Conservation (phyloP, 441 rosid species). For the Jatropha multifida region DNA sequence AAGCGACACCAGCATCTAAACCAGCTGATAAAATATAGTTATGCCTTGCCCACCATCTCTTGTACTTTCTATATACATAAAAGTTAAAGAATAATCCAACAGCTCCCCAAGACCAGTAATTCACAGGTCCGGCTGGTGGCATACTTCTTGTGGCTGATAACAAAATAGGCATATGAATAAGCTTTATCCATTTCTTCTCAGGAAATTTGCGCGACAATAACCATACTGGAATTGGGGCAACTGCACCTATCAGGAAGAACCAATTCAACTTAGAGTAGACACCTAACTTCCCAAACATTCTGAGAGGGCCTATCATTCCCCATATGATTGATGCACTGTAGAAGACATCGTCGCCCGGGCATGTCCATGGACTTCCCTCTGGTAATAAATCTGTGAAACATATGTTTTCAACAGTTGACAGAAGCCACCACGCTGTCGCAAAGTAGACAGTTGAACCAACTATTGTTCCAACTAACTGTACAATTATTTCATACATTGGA, state of each 20-base stretch:
- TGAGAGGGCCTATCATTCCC: conserved; percentile 84
- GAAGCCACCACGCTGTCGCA: conserved; percentile 84
- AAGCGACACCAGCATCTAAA: conserved; percentile 72
- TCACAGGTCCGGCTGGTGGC: conserved; percentile 74
- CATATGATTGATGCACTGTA: conserved; percentile 92
- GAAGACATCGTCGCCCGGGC: conserved; percentile 76
- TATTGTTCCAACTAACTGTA: conserved; percentile 63
- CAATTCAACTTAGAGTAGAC: conserved; percentile 62
- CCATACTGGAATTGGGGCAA: conserved; percentile 80
- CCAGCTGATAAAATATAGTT: conserved; percentile 74
- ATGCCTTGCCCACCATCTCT: conserved; percentile 81
- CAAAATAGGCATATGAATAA: conserved; percentile 66
- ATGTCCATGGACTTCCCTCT: conserved; percentile 87
- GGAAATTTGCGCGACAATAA: conserved; percentile 59
- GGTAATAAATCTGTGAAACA: conserved; percentile 58
- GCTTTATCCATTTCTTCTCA: conserved; percentile 63
- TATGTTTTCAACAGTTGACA: conserved; percentile 53
- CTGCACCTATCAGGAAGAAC: conserved; percentile 75
- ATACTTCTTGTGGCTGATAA: conserved; percentile 42
- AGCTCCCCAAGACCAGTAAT: conserved; percentile 57
- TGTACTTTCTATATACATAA: conserved; percentile 57
- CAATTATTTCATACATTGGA: background rate
- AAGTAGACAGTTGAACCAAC: conserved; percentile 64
- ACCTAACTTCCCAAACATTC: conserved; percentile 71
- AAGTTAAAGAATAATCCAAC: conserved; percentile 70